Conservation (phyloP, 2,329 filamentous ascomycete species). For the Cercospora sp. region DNA sequence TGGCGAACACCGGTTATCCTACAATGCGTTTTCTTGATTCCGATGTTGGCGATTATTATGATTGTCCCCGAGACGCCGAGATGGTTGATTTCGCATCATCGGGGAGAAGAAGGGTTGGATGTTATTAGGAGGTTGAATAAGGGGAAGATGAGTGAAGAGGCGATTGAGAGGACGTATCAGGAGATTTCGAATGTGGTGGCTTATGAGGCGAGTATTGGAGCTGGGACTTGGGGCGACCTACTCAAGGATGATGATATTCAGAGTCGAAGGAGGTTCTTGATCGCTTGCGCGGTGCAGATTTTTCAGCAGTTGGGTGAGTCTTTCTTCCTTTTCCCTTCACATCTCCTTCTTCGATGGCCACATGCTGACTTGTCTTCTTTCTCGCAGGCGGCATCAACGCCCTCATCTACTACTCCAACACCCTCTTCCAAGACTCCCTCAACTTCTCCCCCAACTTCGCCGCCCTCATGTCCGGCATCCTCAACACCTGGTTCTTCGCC, state of each 20-base stretch:
- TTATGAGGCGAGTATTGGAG: constrained; percentile 39
- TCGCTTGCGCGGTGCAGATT: constrained; percentile 33
- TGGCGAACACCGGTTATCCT: constrained; percentile 49
- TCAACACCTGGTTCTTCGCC: constrained; percentile 54
- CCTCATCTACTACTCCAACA: constrained; percentile 36
- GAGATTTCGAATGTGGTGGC: constrained; percentile 36
- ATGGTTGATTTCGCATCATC: constrained; percentile 47
- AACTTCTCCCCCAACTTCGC: constrained; percentile 32
- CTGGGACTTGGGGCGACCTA: constrained; percentile 40
- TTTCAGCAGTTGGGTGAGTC: constrained; percentile 34
- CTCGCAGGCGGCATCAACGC: constrained; percentile 36
- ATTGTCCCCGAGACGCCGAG: constrained; percentile 50
- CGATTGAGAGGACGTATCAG: constrained; percentile 30
- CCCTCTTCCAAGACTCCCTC: constrained; percentile 35
- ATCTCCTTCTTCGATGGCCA: background rate
- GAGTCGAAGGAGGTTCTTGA: constrained; percentile 26
- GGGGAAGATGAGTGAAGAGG: constrained; percentile 32
- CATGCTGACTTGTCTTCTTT: background rate
- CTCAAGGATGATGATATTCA: constrained; percentile 36
- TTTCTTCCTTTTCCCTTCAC: too few species aligned
- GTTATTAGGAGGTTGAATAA: constrained; percentile 37
- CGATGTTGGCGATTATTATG: constrained; percentile 44
- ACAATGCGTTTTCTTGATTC: constrained; percentile 46
- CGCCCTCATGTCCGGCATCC: constrained; percentile 36
- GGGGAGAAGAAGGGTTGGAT: constrained; percentile 41